These are phyloP conservation scores for Diplodia corticola DNA, from an alignment of 2,329 filamentous ascomycete species.

Conservation along the genomic window DNA sequence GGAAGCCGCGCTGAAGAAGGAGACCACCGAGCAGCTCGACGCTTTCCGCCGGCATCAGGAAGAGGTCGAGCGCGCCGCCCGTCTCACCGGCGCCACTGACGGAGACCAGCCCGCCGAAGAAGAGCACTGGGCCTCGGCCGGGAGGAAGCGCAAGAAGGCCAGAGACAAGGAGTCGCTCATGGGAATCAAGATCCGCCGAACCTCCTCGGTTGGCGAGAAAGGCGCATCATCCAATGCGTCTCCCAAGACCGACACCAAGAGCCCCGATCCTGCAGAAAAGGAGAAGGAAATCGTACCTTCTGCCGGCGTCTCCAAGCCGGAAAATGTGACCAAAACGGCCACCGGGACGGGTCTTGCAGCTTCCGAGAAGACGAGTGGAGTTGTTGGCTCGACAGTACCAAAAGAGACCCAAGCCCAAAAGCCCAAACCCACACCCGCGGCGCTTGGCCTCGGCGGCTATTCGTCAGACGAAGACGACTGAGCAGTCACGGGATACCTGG, in stretches of 20 bases:
- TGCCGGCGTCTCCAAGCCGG: neutral
- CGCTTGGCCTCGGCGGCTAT: slow-evolving; percentile 12
- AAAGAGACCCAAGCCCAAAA: neutral
- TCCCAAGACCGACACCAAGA: neutral
- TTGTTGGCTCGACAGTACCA: neutral
- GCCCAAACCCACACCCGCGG: slow-evolving; percentile 6
- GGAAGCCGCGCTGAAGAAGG: slow-evolving; percentile 58
- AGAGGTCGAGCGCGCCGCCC: slow-evolving; percentile 54
- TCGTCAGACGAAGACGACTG: slow-evolving; percentile 22
- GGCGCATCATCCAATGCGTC: neutral
- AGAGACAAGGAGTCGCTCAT: slow-evolving; percentile 40
- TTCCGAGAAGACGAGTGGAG: neutral
- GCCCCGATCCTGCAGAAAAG: neutral
- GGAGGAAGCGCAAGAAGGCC: slow-evolving; percentile 55
- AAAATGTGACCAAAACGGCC: neutral
- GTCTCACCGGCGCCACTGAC: slow-evolving; percentile 42
- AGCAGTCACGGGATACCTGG: neutral
- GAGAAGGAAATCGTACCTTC: neutral
- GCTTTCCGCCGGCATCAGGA: slow-evolving; percentile 60
- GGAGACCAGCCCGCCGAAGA: slow-evolving; percentile 37
- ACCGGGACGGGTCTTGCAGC: neutral
- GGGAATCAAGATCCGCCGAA: slow-evolving; percentile 48
- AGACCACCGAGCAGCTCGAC: slow-evolving; percentile 61
- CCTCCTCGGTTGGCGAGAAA: slow-evolving; percentile 31
- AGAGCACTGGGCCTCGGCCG: slow-evolving; percentile 51